phyloP scores from a whole-genome alignment of 306 rosid genomes.

The Dicorynia guianensis region DNA sequence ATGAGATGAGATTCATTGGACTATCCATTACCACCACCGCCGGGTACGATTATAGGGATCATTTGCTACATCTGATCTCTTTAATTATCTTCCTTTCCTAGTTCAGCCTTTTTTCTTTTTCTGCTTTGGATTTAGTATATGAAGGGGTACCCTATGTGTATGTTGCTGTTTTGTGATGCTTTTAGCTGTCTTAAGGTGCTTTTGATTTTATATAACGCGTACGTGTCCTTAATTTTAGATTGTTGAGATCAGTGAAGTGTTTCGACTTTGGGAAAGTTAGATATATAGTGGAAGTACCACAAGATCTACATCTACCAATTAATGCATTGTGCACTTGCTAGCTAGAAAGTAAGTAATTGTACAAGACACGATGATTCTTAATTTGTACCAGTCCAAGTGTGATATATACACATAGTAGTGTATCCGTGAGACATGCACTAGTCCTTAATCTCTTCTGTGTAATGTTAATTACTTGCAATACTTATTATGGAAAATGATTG shows the following conservation, averaged over 20 bases:
- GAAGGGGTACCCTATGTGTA: neutral
- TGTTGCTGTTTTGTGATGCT: neutral
- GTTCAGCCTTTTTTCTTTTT: neutral
- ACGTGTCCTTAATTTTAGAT: neutral
- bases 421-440: no score
- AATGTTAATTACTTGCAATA: neutral
- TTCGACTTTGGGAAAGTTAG: neutral
- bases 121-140: neutral
- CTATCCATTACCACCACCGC: neutral
- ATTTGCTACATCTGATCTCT: neutral
- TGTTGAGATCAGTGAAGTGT: neutral
- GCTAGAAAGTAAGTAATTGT: no score
- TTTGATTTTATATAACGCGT: no score
- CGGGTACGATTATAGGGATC: no score
- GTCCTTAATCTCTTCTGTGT: no score
- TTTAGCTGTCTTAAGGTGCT: constrained; percentile 14
- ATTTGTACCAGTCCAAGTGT: neutral
- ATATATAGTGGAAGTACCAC: neutral
- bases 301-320: neutral
- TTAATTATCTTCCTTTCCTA: neutral
- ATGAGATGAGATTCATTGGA: no score
- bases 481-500: neutral
- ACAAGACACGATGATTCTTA: neutral
- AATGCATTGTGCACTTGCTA: no score
- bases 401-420: neutral